Evolutionary conservation across 225 moss, liverwort and hornwort species (phyloP).

Genomic region (Bryum argenteum): DNA sequence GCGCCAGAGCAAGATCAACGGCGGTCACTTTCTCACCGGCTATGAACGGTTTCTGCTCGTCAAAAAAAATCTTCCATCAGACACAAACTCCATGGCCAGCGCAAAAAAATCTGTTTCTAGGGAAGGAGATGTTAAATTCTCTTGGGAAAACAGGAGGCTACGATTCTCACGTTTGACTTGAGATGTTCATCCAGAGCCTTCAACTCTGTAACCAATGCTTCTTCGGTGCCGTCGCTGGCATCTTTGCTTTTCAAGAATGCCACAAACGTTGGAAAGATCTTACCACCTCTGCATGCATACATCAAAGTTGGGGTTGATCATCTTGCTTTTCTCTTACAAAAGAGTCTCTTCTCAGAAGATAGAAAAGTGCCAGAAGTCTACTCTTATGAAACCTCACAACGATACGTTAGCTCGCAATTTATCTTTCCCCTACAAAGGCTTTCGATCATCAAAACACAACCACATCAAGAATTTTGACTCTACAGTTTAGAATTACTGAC

Average conservation of each 20-base stretch:
- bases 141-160: constrained; percentile 7
- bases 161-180: constrained; percentile 61
- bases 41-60: constrained; percentile 74
- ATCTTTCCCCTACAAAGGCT: neutral
- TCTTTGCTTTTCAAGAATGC: constrained; percentile 91
- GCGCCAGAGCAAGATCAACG: constrained; percentile 78
- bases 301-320: constrained; percentile 5
- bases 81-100: constrained; percentile 5
- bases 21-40: constrained; percentile 81
- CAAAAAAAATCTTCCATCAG: constrained; percentile 17
- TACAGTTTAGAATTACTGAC: constrained; percentile 45
- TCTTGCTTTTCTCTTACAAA: too few relatives aligned
- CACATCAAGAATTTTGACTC: neutral
- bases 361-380: neutral
- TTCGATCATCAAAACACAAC: neutral
- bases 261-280: constrained; percentile 72
- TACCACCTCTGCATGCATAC: constrained; percentile 62
- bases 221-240: constrained; percentile 68
- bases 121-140: constrained; percentile 6
- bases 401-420: constrained; percentile 2
- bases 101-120: constrained; percentile 4
- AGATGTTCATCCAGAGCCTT: constrained; percentile 65
- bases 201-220: constrained; percentile 69
- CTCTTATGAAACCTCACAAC: neutral
- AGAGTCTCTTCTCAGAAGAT: neutral